Conservation (phyloP, 139 green algal genomes). For the Auxenochlorella pyrenoidosa region DNA sequence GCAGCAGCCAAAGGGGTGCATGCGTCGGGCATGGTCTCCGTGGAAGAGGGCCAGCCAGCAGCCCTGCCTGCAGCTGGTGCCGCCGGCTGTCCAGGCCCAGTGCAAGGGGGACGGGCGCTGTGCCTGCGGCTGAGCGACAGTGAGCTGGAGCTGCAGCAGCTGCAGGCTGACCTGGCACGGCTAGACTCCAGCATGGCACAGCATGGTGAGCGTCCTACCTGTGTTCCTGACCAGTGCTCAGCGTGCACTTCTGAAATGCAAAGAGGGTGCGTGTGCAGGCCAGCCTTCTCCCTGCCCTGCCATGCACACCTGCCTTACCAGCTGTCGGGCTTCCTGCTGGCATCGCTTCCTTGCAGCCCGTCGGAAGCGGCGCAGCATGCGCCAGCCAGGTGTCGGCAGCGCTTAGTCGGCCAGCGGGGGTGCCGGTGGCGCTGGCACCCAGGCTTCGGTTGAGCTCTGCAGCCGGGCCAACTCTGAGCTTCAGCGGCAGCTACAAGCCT, state of each 20-base stretch:
- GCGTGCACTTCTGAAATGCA: no score
- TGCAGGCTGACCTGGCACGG: background rate
- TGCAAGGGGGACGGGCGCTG: background rate
- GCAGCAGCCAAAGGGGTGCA: background rate
- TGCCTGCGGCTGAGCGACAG: background rate
- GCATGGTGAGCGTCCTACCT: background rate
- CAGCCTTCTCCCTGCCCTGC: no score
- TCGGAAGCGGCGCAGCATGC: no score
- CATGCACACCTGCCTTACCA: no score
- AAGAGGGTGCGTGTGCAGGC: no score
- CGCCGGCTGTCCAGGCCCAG: background rate
- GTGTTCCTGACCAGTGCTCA: no score
- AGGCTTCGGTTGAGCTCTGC: background rate
- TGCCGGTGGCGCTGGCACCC: background rate
- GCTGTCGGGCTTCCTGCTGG: no score
- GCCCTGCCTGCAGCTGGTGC: background rate
- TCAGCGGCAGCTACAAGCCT: background rate
- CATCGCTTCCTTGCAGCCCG: no score
- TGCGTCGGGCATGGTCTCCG: background rate
- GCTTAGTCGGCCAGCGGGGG: no score
- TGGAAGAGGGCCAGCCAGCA: background rate
- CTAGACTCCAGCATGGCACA: background rate
- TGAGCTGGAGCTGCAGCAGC: background rate
- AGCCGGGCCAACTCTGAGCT: constrained; percentile 1
- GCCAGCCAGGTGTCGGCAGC: no score